These are phyloP conservation scores for Lepidium aucheri DNA, from an alignment of 345 rosid genomes.

Conservation along the genomic window DNA sequence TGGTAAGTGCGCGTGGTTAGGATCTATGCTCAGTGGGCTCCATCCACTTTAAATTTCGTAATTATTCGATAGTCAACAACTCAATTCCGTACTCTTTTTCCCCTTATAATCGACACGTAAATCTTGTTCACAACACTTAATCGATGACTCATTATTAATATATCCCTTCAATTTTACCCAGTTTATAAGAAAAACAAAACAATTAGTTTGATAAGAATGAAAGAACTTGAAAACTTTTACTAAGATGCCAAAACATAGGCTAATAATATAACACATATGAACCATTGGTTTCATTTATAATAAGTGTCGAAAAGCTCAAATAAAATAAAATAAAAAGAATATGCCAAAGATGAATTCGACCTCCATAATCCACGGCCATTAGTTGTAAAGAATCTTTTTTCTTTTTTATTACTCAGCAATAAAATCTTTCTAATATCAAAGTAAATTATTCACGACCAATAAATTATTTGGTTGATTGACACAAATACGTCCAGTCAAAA, in stretches of 20 bases:
- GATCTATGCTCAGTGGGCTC: not conserved
- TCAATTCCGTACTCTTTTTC: not conserved
- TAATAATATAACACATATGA: not conserved
- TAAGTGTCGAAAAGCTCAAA: not conserved
- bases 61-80: not conserved
- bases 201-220: not conserved
- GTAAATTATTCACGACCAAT: too few relatives aligned
- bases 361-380: constrained; percentile 15
- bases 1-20: not conserved
- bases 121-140: not conserved
- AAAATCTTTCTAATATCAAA: not conserved
- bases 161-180: too few relatives aligned
- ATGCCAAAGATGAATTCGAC: constrained; percentile 13
- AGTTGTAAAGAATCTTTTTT: not conserved
- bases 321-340: not conserved
- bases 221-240: not conserved
- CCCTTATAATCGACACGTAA: not conserved
- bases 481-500: not conserved
- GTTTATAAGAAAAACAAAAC: too few relatives aligned
- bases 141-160: not conserved
- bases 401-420: not conserved
- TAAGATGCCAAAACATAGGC: not conserved
- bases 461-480: too few relatives aligned
- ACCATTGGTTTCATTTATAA: not conserved
- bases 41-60: not conserved